phyloP scores from a whole-genome alignment of 805 yeast genomes.

The Metschnikowia gelsemii region DNA sequence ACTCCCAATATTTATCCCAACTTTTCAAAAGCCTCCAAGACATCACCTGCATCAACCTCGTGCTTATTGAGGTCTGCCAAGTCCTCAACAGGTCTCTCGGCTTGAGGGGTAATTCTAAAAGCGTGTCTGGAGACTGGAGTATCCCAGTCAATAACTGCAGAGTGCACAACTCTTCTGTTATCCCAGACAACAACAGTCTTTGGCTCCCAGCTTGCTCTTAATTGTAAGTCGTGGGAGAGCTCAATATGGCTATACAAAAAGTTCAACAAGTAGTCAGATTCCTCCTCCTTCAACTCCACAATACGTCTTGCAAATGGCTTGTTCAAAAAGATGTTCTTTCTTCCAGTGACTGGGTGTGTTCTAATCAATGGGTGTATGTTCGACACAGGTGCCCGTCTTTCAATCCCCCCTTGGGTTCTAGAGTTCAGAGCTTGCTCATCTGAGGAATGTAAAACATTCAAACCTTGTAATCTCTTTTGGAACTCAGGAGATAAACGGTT shows the following conservation, averaged over 20 bases:
- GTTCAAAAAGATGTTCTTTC: slow-evolving; percentile 58
- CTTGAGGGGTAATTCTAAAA: slow-evolving; percentile 69
- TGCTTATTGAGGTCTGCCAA: slow-evolving; percentile 37
- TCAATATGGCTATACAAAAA: slow-evolving; percentile 56
- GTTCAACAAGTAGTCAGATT: slow-evolving; percentile 58
- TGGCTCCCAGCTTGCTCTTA: slow-evolving; percentile 71
- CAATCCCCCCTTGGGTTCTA: slow-evolving; percentile 54
- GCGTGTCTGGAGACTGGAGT: slow-evolving; percentile 65
- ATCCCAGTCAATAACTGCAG: slow-evolving; percentile 71
- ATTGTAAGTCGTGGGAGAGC: slow-evolving; percentile 57
- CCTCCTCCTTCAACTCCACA: slow-evolving; percentile 71
- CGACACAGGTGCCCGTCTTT: slow-evolving; percentile 62
- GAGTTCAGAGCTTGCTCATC: slow-evolving; percentile 67
- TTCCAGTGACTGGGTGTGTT: slow-evolving; percentile 68
- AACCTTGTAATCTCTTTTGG: slow-evolving; percentile 55
- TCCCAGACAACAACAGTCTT: slow-evolving; percentile 77
- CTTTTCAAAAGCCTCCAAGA: slow-evolving; percentile 15
- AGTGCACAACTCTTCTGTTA: slow-evolving; percentile 67
- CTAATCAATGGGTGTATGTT: slow-evolving; percentile 70
- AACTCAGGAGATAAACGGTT: slow-evolving; percentile 66
- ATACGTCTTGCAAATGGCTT: slow-evolving; percentile 63
- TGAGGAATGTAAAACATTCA: slow-evolving; percentile 70
- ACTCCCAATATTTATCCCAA: slow-evolving; percentile 7
- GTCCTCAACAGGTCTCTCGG: slow-evolving; percentile 62
- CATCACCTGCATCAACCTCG: slow-evolving; percentile 20